phyloP scores from a whole-genome alignment of 148 eudicot species.

The Amaranthus hypochondriacus region DNA sequence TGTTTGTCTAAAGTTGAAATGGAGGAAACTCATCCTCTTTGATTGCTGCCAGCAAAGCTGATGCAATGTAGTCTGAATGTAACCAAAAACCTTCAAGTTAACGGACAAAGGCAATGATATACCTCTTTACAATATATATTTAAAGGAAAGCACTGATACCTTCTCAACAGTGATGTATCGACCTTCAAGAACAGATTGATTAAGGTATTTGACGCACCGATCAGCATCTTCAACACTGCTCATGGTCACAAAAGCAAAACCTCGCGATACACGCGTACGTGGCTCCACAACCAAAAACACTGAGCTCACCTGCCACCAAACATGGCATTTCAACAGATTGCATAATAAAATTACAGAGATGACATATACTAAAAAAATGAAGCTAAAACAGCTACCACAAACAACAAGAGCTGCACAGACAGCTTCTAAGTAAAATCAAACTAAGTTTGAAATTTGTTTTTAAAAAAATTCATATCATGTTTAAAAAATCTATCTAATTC shows the following conservation, averaged over 20 bases:
- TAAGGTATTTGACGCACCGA: slow-evolving; percentile 71
- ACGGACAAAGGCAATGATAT: slow-evolving; percentile 40
- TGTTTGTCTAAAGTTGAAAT: slow-evolving; percentile 71
- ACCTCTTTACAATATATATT: slow-evolving; percentile 12
- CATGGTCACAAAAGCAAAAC: slow-evolving; percentile 91
- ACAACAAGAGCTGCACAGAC: neutral
- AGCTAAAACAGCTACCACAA: neutral
- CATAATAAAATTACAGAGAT: neutral
- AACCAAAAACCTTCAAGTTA: slow-evolving; percentile 89
- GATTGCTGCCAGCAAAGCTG: slow-evolving; percentile 98
- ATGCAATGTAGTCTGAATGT: slow-evolving; percentile 88
- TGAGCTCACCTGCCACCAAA: slow-evolving; percentile 43
- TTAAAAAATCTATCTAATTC: neutral
- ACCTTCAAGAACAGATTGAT: slow-evolving; percentile 88
- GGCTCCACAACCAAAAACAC: slow-evolving; percentile 92
- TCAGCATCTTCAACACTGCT: slow-evolving; percentile 73
- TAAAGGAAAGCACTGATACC: slow-evolving; percentile 39
- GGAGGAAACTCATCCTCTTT: slow-evolving; percentile 89
- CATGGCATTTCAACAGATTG: neutral
- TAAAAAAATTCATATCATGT: neutral
- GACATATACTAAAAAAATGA: neutral
- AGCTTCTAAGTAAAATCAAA: neutral
- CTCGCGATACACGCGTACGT: slow-evolving; percentile 81
- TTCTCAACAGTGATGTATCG: slow-evolving; percentile 95
- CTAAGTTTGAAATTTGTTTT: too few relatives aligned